phyloP scores from a whole-genome alignment of 805 yeast genomes.

The Yarrowia sp. region DNA sequence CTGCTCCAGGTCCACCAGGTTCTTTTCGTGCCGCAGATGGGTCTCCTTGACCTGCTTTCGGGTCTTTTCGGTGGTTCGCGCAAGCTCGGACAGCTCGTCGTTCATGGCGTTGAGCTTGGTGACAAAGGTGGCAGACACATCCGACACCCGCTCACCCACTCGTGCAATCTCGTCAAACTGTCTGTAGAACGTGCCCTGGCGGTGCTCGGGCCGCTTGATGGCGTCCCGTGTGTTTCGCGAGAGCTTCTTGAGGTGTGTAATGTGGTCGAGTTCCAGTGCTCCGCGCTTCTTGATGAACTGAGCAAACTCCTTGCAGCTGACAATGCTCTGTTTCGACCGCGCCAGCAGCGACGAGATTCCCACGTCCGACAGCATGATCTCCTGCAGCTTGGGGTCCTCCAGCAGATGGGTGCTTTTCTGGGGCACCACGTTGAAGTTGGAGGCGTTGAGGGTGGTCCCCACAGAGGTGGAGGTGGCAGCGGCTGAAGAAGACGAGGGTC shows the following conservation, averaged over 20 bases:
- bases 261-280: conserved; percentile 77
- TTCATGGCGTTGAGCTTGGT: conserved; percentile 82
- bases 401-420: conserved; percentile 44
- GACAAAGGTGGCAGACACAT: conserved; percentile 77
- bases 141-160: conserved; percentile 76
- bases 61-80: conserved; percentile 70
- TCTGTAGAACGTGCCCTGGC: conserved; percentile 68
- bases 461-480: background rate
- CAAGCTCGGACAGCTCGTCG: conserved; percentile 78
- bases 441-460: conserved; percentile 26
- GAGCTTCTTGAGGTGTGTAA: conserved; percentile 73
- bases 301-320: conserved; percentile 84
- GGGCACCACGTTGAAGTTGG: conserved; percentile 37
- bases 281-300: conserved; percentile 81
- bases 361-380: conserved; percentile 52
- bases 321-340: conserved; percentile 78
- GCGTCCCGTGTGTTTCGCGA: conserved; percentile 61
- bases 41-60: conserved; percentile 84
- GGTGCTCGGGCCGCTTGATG: conserved; percentile 58
- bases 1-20: conserved; percentile 78
- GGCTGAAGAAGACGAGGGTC: background rate
- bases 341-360: conserved; percentile 75
- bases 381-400: conserved; percentile 50
- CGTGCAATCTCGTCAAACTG: conserved; percentile 73
- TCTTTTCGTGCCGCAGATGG: conserved; percentile 81